Base-by-base conservation (phyloP, 2,329 filamentous ascomycete species). In the Aspergillus bombycis region DNA sequence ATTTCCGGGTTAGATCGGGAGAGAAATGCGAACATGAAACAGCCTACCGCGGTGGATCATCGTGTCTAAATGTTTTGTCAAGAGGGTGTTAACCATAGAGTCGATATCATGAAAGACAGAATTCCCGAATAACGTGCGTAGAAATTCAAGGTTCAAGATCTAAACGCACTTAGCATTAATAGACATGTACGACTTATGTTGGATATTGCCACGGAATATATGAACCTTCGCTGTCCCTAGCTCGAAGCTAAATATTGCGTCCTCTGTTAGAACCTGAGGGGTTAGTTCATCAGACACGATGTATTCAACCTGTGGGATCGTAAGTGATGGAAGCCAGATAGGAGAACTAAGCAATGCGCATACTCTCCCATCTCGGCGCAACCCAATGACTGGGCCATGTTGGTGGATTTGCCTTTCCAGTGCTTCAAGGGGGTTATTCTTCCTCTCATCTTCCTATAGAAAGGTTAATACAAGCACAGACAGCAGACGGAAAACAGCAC, bases 401-500 rank as follows among this genome's bases (percentile, higher is more conserved):
- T 41, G 16, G 19, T n/a, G 1, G 3, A 41, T 41, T n/a, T 41
- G 7, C 1, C 38, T 19, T n/a, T 41, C 38, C 3, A 41, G 1
- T 19, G 8, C 3, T 10, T 41, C 38, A 6, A n/a, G 7, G 16
- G 2, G 38, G 19, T 16, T 4, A 7, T n/a, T 41, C 16, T 19
- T 41, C 38, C 19, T 41, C 38, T 41, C 19, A 4, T 41, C 16
- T 7, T 14, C 4, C 38, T 41, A 41, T 41, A 9, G 7, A 8
- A 41, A 41, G 19, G 16, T 41, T n/a, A 34, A n/a, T n/a, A 19
- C 19, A 41, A 41, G 38, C 16, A 9, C 38, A 41, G 7, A 16
- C 2, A n/a, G 4, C 1, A 5, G 8, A n/a, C 8, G 8, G 19
- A n/a, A 1, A 8, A n/a, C 0, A 41, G 0, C 38, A 41, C 38